Conservation (phyloP, 441 rosid species). For the Hura crepitans region DNA sequence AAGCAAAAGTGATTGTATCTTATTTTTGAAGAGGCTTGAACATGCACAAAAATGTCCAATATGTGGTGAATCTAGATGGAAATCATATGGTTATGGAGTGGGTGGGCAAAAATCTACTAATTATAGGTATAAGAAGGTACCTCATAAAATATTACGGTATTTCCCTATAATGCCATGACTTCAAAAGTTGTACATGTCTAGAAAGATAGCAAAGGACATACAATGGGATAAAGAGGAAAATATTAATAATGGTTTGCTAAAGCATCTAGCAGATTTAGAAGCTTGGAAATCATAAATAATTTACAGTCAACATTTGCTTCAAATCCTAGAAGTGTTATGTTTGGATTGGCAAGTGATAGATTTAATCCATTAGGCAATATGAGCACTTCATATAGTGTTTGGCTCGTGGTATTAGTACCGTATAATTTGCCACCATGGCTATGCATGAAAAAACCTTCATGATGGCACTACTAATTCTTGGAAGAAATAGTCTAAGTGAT, state of each 20-base stretch:
- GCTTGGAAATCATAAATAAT: neutral
- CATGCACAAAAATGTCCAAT: neutral
- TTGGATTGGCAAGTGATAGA: neutral
- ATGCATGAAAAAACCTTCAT: neutral
- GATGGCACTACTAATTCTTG: neutral
- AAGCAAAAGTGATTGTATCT: neutral
- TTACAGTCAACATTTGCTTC: neutral
- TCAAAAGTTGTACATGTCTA: neutral
- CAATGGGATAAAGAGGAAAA: neutral
- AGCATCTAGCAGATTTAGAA: neutral
- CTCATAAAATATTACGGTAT: neutral
- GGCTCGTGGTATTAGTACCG: neutral
- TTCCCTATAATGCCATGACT: neutral
- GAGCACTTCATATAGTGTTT: neutral
- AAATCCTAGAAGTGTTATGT: neutral
- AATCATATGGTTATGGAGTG: neutral
- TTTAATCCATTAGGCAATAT: neutral
- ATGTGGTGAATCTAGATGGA: neutral
- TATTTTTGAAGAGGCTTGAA: neutral
- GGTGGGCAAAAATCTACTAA: too few species aligned
- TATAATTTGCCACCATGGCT: neutral
- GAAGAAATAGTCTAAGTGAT: neutral
- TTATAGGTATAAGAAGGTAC: neutral
- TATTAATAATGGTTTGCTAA: neutral
- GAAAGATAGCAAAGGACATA: neutral